Conservation (phyloP, 2,329 filamentous ascomycete genomes). For the Claviceps monticola region DNA sequence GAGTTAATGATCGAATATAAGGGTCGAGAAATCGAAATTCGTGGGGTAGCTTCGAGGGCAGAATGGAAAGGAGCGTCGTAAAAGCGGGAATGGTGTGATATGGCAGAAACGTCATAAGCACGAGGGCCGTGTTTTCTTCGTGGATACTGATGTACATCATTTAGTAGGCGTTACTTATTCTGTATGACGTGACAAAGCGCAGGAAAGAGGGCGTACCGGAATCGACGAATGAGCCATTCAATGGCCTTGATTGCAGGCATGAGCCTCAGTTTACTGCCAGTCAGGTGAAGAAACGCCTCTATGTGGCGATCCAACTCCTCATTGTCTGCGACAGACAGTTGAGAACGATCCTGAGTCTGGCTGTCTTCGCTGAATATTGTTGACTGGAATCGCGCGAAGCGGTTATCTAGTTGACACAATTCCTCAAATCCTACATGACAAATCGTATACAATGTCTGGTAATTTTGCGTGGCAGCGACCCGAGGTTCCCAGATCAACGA, state of each 20-base stretch:
- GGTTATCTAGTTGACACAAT: slow-evolving; percentile 70
- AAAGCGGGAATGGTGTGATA: slow-evolving; percentile 84
- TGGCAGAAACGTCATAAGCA: slow-evolving; percentile 79
- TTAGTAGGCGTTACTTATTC: background rate
- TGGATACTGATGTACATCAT: slow-evolving; percentile 50
- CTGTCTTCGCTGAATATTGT: slow-evolving; percentile 91
- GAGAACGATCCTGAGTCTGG: slow-evolving; percentile 71
- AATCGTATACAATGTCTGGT: slow-evolving; percentile 74
- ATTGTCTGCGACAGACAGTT: slow-evolving; percentile 74
- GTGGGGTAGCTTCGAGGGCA: slow-evolving; percentile 60
- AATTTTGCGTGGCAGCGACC: slow-evolving; percentile 76
- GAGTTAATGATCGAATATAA: slow-evolving; percentile 65
- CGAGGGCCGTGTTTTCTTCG: slow-evolving; percentile 68
- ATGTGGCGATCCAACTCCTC: slow-evolving; percentile 63
- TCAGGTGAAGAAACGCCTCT: slow-evolving; percentile 70
- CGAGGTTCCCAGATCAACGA: slow-evolving; percentile 86
- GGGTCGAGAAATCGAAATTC: slow-evolving; percentile 76
- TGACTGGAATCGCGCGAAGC: slow-evolving; percentile 60
- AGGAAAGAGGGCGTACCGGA: slow-evolving; percentile 45
- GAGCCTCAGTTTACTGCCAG: slow-evolving; percentile 62
- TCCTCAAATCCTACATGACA: slow-evolving; percentile 86
- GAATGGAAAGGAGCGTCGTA: slow-evolving; percentile 70
- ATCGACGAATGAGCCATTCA: slow-evolving; percentile 88
- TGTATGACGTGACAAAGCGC: background rate
- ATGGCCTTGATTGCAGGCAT: slow-evolving; percentile 81